These are phyloP conservation scores for Hypoxylon intermedium DNA, from an alignment of 495 filamentous ascomycete species.

Conservation along the genomic window DNA sequence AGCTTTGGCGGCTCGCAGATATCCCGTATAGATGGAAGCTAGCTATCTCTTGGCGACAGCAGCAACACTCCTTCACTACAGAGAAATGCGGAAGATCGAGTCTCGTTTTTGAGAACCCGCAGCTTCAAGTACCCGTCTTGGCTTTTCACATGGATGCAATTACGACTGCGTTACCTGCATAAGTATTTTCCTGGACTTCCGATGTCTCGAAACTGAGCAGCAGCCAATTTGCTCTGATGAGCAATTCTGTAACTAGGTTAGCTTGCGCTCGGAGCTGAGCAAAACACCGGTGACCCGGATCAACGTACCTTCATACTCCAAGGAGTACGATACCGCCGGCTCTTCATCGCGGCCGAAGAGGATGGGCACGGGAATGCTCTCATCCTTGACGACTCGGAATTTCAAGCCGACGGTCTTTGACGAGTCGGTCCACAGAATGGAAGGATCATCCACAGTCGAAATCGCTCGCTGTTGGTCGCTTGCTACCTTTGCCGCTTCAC, in stretches of 20 bases:
- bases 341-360: conserved; percentile 63
- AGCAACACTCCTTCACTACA: too few relatives aligned
- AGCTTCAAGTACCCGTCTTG: conserved; percentile 1
- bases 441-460: conserved; percentile 29
- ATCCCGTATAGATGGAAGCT: conserved; percentile 3
- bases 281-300: background rate
- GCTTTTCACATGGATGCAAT: conserved; percentile 56
- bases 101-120: too few relatives aligned
- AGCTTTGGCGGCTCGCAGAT: conserved; percentile 17
- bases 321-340: conserved; percentile 62
- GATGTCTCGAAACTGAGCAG: conserved; percentile 65
- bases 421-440: conserved; percentile 66
- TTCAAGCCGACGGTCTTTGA: conserved; percentile 63
- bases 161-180: conserved; percentile 65
- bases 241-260: conserved; percentile 57
- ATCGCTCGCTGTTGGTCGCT: conserved; percentile 23
- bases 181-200: conserved; percentile 54
- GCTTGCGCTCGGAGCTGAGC: background rate
- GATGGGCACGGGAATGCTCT: conserved; percentile 42
- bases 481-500: conserved; percentile 45
- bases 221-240: conserved; percentile 65
- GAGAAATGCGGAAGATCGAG: too few relatives aligned
- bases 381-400: conserved; percentile 54
- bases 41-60: conserved; percentile 6
- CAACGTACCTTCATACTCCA: conserved; percentile 65